Percentiles rank a stretch among this genome's conserved stretches.
These are phyloP conservation scores for Colletotrichum tropicicola DNA, from an alignment of 2,329 filamentous ascomycete genomes.

Conservation along the genomic window DNA sequence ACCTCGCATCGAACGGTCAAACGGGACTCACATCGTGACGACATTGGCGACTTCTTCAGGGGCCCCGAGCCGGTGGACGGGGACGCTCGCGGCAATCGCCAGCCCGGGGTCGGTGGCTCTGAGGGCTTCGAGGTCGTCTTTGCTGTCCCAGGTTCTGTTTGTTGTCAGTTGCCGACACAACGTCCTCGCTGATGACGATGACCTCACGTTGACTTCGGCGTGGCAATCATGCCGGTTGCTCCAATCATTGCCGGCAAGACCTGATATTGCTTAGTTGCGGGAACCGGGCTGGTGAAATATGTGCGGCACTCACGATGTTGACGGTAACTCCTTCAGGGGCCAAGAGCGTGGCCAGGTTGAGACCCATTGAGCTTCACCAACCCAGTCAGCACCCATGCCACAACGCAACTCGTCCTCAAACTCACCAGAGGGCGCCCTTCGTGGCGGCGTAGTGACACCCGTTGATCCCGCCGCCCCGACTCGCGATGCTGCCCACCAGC, in stretches of 20 bases:
- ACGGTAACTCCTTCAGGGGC: slow-evolving; percentile 44
- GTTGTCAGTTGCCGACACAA: not conserved
- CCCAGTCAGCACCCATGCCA: not conserved
- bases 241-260: slow-evolving; percentile 47
- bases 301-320: slow-evolving; percentile 38
- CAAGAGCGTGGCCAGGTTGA: slow-evolving; percentile 42
- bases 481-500: slow-evolving; percentile 44
- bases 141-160: slow-evolving; percentile 40
- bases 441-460: slow-evolving; percentile 46
- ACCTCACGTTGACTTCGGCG: slow-evolving; percentile 39
- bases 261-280: slow-evolving; percentile 32
- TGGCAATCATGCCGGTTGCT: slow-evolving; percentile 45
- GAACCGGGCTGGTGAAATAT: not conserved
- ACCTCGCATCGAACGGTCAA: not conserved
- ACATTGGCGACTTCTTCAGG: slow-evolving; percentile 46
- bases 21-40: slow-evolving; percentile 41
- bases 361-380: slow-evolving; percentile 42
- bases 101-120: slow-evolving; percentile 42
- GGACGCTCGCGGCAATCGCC: slow-evolving; percentile 43
- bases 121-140: slow-evolving; percentile 39
- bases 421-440: slow-evolving; percentile 37
- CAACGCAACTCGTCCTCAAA: not conserved
- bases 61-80: slow-evolving; percentile 42
- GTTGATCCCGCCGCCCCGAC: slow-evolving; percentile 43
- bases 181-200: not conserved